These are phyloP conservation scores for Fusarium pilosicola DNA, from an alignment of 2,329 filamentous ascomycete genomes.

Conservation along the genomic window DNA sequence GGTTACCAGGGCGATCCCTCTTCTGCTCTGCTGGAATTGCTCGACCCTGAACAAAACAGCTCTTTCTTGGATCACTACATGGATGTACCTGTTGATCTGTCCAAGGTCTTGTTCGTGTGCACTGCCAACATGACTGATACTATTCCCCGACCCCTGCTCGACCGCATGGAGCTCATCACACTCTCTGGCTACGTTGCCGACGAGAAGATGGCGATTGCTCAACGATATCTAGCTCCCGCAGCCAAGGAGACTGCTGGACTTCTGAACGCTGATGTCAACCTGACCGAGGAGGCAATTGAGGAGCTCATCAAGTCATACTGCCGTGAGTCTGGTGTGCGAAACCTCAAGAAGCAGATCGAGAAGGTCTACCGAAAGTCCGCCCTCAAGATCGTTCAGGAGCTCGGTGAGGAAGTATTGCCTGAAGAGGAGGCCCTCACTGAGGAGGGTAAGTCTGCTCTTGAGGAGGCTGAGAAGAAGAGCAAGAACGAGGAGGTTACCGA, in stretches of 20 bases:
- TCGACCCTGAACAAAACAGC: slow-evolving; percentile 96
- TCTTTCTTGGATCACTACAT: slow-evolving; percentile 99
- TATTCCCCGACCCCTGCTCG: slow-evolving; percentile 90
- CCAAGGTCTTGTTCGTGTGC: slow-evolving; percentile 97
- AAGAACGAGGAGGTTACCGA: slow-evolving; percentile 68
- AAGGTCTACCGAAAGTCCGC: slow-evolving; percentile 98
- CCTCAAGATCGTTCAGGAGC: slow-evolving; percentile 93
- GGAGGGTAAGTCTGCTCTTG: slow-evolving; percentile 81
- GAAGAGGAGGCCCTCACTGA: slow-evolving; percentile 86
- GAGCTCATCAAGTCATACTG: slow-evolving; percentile 99
- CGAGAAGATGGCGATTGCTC: slow-evolving; percentile 98
- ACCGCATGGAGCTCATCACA: slow-evolving; percentile 98
- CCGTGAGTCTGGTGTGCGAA: slow-evolving; percentile 94
- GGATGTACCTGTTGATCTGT: slow-evolving; percentile 96
- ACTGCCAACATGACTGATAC: slow-evolving; percentile 99
- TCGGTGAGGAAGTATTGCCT: slow-evolving; percentile 84
- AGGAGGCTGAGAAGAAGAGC: slow-evolving; percentile 78
- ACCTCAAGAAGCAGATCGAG: slow-evolving; percentile 99
- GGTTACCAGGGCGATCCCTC: slow-evolving; percentile 97
- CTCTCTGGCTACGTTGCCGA: slow-evolving; percentile 96
- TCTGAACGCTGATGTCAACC: slow-evolving; percentile 88
- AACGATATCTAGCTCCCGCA: slow-evolving; percentile 89
- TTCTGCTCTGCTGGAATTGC: slow-evolving; percentile 89
- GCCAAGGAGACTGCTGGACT: slow-evolving; percentile 95
- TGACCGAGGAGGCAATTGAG: slow-evolving; percentile 87